Base-by-base conservation (phyloP, 129 eudicot genomes). In the Pseudognaphalium luteoalbum region DNA sequence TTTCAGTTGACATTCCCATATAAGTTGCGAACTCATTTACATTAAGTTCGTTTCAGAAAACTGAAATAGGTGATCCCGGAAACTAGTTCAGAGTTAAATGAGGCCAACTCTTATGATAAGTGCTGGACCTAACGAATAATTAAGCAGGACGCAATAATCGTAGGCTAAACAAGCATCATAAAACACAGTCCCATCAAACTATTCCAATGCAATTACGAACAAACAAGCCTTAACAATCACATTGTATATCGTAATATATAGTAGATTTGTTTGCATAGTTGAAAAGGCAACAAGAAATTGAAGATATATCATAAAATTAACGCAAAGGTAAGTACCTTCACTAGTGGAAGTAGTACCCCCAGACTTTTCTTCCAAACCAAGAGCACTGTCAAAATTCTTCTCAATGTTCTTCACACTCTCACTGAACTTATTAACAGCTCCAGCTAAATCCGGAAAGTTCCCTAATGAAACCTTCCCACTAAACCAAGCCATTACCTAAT, bases 351-450 rank as follows among this genome's bases (percentile, higher is more conserved):
- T 66, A 41, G 83, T 39, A 66, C 76, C 78, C 58, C 75, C 83
- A 51, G 90, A 71, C 76, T 85, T 86, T 47, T 90, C 96, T 80
- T 88, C 96, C 25, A 89, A 84, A 68, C 96, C 96, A 75, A 92
- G 96, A 22, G 98, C 98, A 62, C 66, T 87, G 51, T 92, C 98
- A 37, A 92, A 92, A 73, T 92, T 92, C 87, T 90, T 88, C 87
- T 90, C 96, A n/a, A 92, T 92, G 76, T 90, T 90, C 86, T 92
- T 92, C 33, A 92, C 98, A 72, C 98, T 88, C 83, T 92, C 98
- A 64, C 93, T 88, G 59, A 92, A 66, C 85, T 90, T 92, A 77
- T 88, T 92, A 81, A 92, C 98, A 12, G 98, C 98, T 35, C 86
- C 98, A 4, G 98, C 87, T 5, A 92, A 76, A 86, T 92, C 96